Percentiles rank a stretch among this genome's conserved stretches.
phyloP scores from a whole-genome alignment of 2,329 filamentous ascomycete genomes.

The Aspergillus phoenicis region DNA sequence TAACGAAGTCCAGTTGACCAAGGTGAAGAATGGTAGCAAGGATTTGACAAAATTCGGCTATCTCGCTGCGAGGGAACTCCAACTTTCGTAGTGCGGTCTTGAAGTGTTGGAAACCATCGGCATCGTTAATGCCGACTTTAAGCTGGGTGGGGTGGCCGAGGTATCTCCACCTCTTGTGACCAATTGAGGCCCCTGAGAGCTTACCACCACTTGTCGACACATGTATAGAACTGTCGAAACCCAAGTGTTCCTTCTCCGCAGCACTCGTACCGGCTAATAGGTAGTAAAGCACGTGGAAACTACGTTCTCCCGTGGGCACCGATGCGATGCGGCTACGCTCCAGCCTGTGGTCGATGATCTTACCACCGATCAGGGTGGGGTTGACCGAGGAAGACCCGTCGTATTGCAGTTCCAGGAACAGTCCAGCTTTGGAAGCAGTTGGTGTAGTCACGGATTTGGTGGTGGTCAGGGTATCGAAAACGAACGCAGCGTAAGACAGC shows the following conservation, averaged over 20 bases:
- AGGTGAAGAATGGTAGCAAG: conserved; percentile 95
- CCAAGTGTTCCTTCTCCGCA: conserved; percentile 85
- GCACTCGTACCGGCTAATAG: conserved; percentile 87
- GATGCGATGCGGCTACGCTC: conserved; percentile 89
- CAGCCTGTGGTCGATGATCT: conserved; percentile 88
- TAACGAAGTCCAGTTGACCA: conserved; percentile 92
- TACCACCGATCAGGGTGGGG: conserved; percentile 88
- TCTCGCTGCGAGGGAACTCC: conserved; percentile 89
- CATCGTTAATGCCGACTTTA: conserved; percentile 94
- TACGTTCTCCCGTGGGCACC: conserved; percentile 92
- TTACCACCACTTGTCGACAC: conserved; percentile 48
- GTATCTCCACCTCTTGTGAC: conserved; percentile 90
- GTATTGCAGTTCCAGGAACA: conserved; percentile 96
- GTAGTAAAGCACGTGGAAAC: conserved; percentile 96
- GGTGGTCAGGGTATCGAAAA: conserved; percentile 94
- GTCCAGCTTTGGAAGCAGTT: conserved; percentile 90
- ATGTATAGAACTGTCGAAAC: conserved; percentile 56
- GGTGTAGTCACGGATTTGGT: conserved; percentile 96
- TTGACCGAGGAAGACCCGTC: conserved; percentile 83
- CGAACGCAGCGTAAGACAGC: conserved; percentile 87
- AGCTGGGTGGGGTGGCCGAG: conserved; percentile 94
- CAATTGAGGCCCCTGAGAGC: conserved; percentile 55
- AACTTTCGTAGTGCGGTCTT: conserved; percentile 93
- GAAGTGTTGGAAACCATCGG: conserved; percentile 94
- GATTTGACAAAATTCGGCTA: conserved; percentile 95